Percentiles rank a stretch among this genome's conserved stretches.
Evolutionary conservation across 495 filamentous ascomycete species (phyloP).

Genomic region (Aspergillus conjunctus): DNA sequence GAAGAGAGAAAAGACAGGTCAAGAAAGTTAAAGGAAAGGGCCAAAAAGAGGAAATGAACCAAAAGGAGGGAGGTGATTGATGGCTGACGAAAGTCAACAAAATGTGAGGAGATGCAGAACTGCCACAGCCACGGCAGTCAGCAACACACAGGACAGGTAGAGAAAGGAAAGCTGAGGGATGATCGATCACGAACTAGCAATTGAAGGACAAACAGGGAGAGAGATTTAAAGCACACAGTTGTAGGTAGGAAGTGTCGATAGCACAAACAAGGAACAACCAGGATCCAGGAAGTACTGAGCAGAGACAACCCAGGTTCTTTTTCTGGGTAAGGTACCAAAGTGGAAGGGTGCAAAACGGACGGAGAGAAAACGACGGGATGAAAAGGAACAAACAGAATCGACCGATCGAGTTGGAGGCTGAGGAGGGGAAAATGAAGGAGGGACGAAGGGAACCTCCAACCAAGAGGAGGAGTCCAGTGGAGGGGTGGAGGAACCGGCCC

Average conservation of each 20-base stretch:
- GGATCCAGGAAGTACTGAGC: conserved; percentile 11
- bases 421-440: conserved; percentile 19
- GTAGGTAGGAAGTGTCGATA: background rate
- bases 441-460: conserved; percentile 5
- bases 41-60: conserved; percentile 11
- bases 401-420: conserved; percentile 19
- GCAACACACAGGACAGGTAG: conserved; percentile 23
- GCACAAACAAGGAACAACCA: conserved; percentile 17
- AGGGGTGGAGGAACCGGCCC: background rate
- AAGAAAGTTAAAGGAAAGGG: conserved; percentile 9
- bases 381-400: conserved; percentile 1
- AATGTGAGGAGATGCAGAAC: conserved; percentile 31
- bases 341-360: conserved; percentile 11
- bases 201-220: conserved; percentile 10
- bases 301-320: conserved; percentile 2
- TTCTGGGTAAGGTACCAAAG: background rate
- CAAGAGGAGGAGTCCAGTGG: conserved; percentile 10
- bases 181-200: conserved; percentile 18
- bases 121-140: conserved; percentile 37
- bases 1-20: conserved; percentile 8
- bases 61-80: conserved; percentile 18
- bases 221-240: background rate
- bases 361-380: conserved; percentile 11
- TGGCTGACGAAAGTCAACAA: conserved; percentile 17
- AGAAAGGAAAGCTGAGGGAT: conserved; percentile 3